A percentile compares a stretch with the other conserved stretches of the same genome.
phyloP scores from a whole-genome alignment of 306 rosid genomes.

The Pterocarpus macrocarpus region DNA sequence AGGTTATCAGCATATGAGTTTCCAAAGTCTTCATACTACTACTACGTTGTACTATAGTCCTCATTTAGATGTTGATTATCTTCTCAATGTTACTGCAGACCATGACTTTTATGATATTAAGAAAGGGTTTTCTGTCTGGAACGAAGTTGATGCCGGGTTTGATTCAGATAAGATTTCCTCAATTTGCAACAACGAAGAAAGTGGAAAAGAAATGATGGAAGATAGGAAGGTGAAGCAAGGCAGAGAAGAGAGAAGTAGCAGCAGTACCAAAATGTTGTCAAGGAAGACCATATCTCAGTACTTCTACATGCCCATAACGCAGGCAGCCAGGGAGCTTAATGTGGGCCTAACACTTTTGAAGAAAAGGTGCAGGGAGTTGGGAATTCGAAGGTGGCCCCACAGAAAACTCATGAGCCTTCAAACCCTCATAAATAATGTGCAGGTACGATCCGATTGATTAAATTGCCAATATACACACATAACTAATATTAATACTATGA shows the following conservation, averaged over 20 bases:
- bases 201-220: conserved; percentile 25
- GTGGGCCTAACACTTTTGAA: conserved; percentile 83
- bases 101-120: conserved; percentile 36
- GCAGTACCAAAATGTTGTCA: conserved; percentile 52
- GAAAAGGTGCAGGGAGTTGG: conserved; percentile 87
- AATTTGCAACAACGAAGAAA: conserved; percentile 31
- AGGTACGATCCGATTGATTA: conserved; percentile 49
- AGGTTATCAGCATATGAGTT: conserved; percentile 47
- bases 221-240: conserved; percentile 15
- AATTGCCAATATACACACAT: background rate
- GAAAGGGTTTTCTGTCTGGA: conserved; percentile 41
- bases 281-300: conserved; percentile 63
- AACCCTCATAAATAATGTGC: conserved; percentile 72
- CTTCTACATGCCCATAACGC: conserved; percentile 84
- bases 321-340: conserved; percentile 81
- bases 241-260: conserved; percentile 30
- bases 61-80: background rate
- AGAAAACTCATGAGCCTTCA: conserved; percentile 86
- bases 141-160: conserved; percentile 45
- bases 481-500: too few relatives aligned
- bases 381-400: conserved; percentile 92
- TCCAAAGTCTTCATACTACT: background rate
- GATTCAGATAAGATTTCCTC: conserved; percentile 30
- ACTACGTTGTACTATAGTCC: background rate
- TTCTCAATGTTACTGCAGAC: conserved; percentile 49